A percentile compares a stretch with the other conserved stretches of the same genome.
phyloP scores from a whole-genome alignment of 2,329 filamentous ascomycete species.

The Bimuria novae-zelandiae region DNA sequence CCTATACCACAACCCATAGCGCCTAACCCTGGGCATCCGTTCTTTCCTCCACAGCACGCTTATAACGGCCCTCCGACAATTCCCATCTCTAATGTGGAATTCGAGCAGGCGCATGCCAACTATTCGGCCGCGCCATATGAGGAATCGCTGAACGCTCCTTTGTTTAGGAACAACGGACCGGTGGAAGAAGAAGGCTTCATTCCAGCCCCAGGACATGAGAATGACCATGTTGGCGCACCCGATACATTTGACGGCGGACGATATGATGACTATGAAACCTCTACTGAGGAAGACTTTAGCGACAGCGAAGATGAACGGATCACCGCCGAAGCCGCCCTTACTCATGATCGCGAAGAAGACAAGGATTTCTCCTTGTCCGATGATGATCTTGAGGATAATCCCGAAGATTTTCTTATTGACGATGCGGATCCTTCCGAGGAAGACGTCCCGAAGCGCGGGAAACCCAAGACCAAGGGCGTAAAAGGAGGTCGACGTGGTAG shows the following conservation, averaged over 20 bases:
- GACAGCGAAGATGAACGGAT: conserved; percentile 35
- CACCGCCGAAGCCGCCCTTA: conserved; percentile 32
- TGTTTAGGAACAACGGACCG: conserved; percentile 29
- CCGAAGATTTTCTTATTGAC: conserved; percentile 37
- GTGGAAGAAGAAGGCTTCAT: conserved; percentile 48
- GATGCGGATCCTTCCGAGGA: conserved; percentile 35
- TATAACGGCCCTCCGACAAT: conserved; percentile 8
- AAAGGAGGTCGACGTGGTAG: conserved; percentile 33
- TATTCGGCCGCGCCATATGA: conserved; percentile 20
- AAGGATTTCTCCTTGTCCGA: conserved; percentile 41
- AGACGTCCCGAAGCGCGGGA: conserved; percentile 25
- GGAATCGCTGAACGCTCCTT: conserved; percentile 30
- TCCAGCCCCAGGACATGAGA: conserved; percentile 39
- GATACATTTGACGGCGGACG: conserved; percentile 26
- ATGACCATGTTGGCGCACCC: conserved; percentile 36
- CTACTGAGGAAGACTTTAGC: conserved; percentile 27
- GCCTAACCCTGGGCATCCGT: conserved; percentile 20
- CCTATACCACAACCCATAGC: too few relatives aligned
- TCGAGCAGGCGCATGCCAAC: conserved; percentile 11
- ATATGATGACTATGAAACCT: conserved; percentile 28
- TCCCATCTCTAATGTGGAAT: conserved; percentile 3
- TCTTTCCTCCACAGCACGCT: conserved; percentile 23
- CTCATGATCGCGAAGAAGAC: conserved; percentile 38
- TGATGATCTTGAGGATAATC: conserved; percentile 34
- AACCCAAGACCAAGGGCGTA: conserved; percentile 17